Conservation (phyloP, 23 red algal species). For the Gracilariopsis chorda region DNA sequence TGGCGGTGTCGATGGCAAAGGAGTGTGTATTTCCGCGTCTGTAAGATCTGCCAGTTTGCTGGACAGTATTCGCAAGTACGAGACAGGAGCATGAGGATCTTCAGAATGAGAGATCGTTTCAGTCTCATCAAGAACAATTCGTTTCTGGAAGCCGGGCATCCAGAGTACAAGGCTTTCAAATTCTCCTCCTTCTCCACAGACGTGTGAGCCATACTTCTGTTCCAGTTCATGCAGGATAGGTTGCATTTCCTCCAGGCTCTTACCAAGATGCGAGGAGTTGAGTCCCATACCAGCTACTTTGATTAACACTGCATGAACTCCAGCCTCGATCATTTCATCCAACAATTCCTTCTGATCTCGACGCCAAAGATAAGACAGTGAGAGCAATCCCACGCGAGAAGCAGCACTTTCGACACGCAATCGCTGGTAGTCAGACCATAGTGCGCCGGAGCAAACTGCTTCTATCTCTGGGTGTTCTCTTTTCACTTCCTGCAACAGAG, state of each 20-base stretch:
- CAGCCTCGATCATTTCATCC: slow-evolving; percentile 73
- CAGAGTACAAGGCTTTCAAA: slow-evolving; percentile 92
- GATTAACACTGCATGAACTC: slow-evolving; percentile 83
- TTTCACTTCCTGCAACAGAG: slow-evolving; percentile 59
- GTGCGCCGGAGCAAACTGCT: slow-evolving; percentile 80
- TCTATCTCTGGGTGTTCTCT: slow-evolving; percentile 20
- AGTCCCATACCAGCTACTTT: slow-evolving; percentile 92
- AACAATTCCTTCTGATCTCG: slow-evolving; percentile 67
- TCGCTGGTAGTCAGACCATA: slow-evolving; percentile 98
- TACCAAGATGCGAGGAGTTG: slow-evolving; percentile 58
- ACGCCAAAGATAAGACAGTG: slow-evolving; percentile 82
- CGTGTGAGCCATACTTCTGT: slow-evolving; percentile 76
- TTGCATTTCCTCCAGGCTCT: slow-evolving; percentile 55
- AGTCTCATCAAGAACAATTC: slow-evolving; percentile 50
- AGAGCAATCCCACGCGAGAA: slow-evolving; percentile 42
- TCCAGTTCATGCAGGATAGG: slow-evolving; percentile 64
- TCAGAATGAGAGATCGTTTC: slow-evolving; percentile 41
- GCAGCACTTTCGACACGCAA: slow-evolving; percentile 85
- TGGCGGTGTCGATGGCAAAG: not conserved
- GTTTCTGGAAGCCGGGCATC: slow-evolving; percentile 67
- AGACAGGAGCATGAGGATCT: slow-evolving; percentile 61
- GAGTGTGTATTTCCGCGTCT: not conserved
- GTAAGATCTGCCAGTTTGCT: slow-evolving; percentile 20
- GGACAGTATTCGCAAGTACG: slow-evolving; percentile 21
- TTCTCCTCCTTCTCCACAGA: slow-evolving; percentile 97